Evolutionary conservation across 805 yeast species (phyloP).

Genomic region (Spathaspora boniae): DNA sequence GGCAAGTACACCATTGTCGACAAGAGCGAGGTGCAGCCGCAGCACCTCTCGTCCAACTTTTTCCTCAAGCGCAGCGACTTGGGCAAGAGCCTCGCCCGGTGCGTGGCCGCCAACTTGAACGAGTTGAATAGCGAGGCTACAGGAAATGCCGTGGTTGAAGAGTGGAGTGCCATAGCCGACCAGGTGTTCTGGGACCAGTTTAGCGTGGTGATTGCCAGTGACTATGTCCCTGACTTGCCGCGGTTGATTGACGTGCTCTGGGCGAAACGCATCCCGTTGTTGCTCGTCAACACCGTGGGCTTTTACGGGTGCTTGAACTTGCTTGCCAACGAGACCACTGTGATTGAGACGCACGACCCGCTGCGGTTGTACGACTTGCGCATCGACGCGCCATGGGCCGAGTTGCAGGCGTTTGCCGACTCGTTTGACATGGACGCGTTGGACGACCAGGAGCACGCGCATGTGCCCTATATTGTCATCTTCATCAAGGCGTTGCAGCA

Average conservation of each 20-base stretch:
- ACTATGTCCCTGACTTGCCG: conserved; percentile 21
- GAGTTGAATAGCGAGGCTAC: conserved; percentile 62
- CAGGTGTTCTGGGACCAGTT: conserved; percentile 45
- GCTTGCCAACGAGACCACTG: conserved; percentile 54
- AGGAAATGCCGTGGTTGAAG: conserved; percentile 26
- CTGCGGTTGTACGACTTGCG: conserved; percentile 62
- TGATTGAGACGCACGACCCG: conserved; percentile 72
- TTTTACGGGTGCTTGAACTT: conserved; percentile 62
- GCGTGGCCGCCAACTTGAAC: conserved; percentile 37
- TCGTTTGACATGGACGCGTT: conserved; percentile 46
- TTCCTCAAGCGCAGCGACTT: conserved; percentile 47
- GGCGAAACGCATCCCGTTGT: conserved; percentile 48
- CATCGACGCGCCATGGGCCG: conserved; percentile 70
- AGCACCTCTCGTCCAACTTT: conserved; percentile 58
- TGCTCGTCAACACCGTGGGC: conserved; percentile 53
- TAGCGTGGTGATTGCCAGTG: conserved; percentile 45
- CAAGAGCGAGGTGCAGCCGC: conserved; percentile 30
- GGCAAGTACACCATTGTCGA: conserved; percentile 65
- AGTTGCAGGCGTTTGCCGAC: conserved; percentile 49
- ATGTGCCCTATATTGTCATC: conserved; percentile 67
- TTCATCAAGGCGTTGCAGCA: conserved; percentile 50
- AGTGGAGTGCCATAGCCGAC: conserved; percentile 11
- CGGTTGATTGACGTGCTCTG: conserved; percentile 37
- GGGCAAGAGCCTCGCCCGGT: conserved; percentile 38
- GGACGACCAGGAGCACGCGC: conserved; percentile 48